Evolutionary conservation across 352 stramenopile genomes (phyloP), one percentile per base, ranked within the genome.

Genomic region (Globisporangium canariense): DNA sequence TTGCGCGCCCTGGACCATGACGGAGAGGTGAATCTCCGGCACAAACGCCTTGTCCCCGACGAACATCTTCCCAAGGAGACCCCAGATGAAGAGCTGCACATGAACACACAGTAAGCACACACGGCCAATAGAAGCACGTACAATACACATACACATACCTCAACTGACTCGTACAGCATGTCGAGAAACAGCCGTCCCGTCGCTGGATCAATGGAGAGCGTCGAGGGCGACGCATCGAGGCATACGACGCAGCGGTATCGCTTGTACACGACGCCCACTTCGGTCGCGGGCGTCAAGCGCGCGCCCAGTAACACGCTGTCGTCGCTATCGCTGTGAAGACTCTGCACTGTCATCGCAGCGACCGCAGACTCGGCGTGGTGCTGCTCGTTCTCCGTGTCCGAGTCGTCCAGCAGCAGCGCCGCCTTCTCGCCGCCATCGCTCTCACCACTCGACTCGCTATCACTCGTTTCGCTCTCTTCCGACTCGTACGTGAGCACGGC

Each of bases 231-330:
- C 30, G 83, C 84, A 63, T 96, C 88, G 20, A 96, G 75, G 69
- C 83, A 95, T 38, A 96, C 61, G 5, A 92, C 85, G 47, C 86
- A 92, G 56, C 86, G 85, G 54, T 95, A 96, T 49, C 82, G 80
- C 18, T 76, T 69, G 70, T 93, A 95, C 32, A 93, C 68, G 45
- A 86, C 71, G n/a, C 60, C 47, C 18, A 95, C 77, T 45, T 72
- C 58, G 0, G 78, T 86, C 58, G 74, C 66, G 43, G 80, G 67
- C 11, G 80, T 81, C 54, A 93, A 52, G 0, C 71, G 67, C 62
- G 76, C 74, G 10, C 60, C 22, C 3, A 30, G 57, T 25, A 79
- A 64, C n/a, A 63, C 52, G 1, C 54, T 71, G 28, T 72, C 50
- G 20, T 38, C 57, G 8, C 10, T 20, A 14, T 51, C 57, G 30